Base-by-base conservation (phyloP, 2,329 filamentous ascomycete species). In the Ophiosphaerella narmari region DNA sequence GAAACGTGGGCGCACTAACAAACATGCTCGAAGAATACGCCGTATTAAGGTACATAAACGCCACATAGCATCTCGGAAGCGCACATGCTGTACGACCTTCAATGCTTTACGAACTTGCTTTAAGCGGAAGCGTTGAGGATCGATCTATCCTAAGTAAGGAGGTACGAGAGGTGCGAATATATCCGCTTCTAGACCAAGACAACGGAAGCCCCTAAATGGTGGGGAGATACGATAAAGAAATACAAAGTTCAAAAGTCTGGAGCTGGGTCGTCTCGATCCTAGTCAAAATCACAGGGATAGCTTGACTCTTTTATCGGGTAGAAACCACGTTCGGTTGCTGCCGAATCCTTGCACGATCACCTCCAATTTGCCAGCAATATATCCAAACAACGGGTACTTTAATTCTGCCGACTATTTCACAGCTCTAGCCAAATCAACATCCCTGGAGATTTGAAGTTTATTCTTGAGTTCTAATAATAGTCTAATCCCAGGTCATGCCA, bases 341-440 rank as follows among this genome's bases (percentile, higher is more conserved):
- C 57, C 60, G 60, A 56, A 62, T 59, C 59, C 54, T 54, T 57
- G 59, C 58, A 55, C 60, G 56, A 65, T 60, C 57, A 59, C 21
- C 52, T 46, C 57, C 51, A 68, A 70, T 62, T 70, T 62, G 51
- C 54, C 62, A 57, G 56, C 59, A 67, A 71, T 71, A 55, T 69
- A 66, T 48, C 48, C 59, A 67, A 58, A 70, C 62, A 64, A 60
- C 46, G 51, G 52, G 14, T 50, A 68, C 65, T 69, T 44, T 68
- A 68, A 57, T 57, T 61, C 50, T 59, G 58, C 55, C 59, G 48
- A 54, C 26, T 31, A 40, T 50, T 54, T 48, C 45, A 49, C 50
- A 50, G 24, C 42, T 49, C 43, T 58, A 48, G 49, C 50, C 60
- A 63, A 65, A 65, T 66, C 55, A 59, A 18, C 37, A 46, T 51